phyloP scores from a whole-genome alignment of 441 rosid genomes.

The Corymbia citriodora region DNA sequence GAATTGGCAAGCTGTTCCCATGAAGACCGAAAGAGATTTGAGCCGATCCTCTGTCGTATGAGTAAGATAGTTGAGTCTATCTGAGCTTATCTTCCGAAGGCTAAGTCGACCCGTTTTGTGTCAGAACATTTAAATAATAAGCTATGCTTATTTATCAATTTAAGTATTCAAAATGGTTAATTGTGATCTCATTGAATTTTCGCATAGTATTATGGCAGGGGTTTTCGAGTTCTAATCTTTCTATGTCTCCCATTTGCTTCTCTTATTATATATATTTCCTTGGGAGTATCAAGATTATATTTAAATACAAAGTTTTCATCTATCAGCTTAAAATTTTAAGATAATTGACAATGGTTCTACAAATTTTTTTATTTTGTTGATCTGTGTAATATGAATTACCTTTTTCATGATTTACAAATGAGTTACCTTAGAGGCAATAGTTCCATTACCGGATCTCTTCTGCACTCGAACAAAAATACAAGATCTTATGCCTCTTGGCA shows the following conservation, averaged over 20 bases:
- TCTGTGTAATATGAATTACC: not conserved
- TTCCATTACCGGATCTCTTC: not conserved
- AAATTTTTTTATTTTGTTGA: not conserved
- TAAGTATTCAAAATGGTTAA: not conserved
- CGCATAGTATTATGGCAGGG: rapidly evolving
- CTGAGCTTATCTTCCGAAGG: not conserved
- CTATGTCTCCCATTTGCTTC: rapidly evolving
- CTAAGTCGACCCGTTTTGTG: not conserved
- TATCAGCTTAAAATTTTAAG: not conserved
- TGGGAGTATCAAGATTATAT: not conserved
- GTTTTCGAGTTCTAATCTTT: not conserved
- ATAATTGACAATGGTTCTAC: rapidly evolving
- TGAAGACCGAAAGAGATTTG: not conserved
- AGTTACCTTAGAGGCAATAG: not conserved
- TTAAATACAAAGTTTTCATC: not conserved
- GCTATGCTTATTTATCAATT: not conserved
- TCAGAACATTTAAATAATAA: not conserved
- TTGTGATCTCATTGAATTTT: not conserved
- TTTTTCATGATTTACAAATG: not conserved
- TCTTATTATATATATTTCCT: not conserved
- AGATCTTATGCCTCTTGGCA: not conserved
- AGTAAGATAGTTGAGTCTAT: not conserved
- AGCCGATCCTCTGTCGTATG: not conserved
- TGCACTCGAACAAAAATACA: not conserved
- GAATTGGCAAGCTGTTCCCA: not conserved